Conservation (phyloP, 2,329 filamentous ascomycete genomes). For the Zopfia rhizophila region DNA sequence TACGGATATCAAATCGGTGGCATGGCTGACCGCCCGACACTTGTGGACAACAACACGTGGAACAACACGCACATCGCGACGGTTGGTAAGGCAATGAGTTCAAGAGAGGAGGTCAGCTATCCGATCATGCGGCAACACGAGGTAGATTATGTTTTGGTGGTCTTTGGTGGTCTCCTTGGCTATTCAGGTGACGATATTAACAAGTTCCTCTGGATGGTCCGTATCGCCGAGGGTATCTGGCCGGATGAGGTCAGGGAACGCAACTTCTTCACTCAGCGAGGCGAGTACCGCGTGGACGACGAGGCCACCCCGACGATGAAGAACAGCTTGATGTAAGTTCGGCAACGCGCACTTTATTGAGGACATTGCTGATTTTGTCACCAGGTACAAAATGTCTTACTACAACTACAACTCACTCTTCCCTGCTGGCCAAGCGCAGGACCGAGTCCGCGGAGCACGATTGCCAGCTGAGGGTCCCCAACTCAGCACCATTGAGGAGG, state of each 20-base stretch:
- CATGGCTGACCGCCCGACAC: constrained; percentile 96
- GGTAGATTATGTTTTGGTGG: constrained; percentile 97
- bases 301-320: constrained; percentile 96
- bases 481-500: constrained; percentile 91
- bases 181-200: constrained; percentile 99
- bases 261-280: constrained; percentile 91
- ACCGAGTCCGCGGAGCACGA: constrained; percentile 84
- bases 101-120: constrained; percentile 96
- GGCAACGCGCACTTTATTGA: background rate
- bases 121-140: constrained; percentile 98
- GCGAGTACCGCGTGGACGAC: constrained; percentile 95
- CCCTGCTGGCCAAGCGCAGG: constrained; percentile 87
- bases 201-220: constrained; percentile 99
- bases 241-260: constrained; percentile 99
- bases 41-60: constrained; percentile 99
- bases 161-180: constrained; percentile 93
- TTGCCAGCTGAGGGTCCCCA: constrained; percentile 87
- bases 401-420: constrained; percentile 96
- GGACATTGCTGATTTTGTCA: constrained; percentile 34
- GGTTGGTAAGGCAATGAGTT: constrained; percentile 98
- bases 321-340: constrained; percentile 95
- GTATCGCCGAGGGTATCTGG: constrained; percentile 99
- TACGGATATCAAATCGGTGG: constrained; percentile 99
- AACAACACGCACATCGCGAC: constrained; percentile 99
- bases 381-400: constrained; percentile 99